Conservation (phyloP, 208 protist genomes). For the Herpetomonas muscarum region DNA sequence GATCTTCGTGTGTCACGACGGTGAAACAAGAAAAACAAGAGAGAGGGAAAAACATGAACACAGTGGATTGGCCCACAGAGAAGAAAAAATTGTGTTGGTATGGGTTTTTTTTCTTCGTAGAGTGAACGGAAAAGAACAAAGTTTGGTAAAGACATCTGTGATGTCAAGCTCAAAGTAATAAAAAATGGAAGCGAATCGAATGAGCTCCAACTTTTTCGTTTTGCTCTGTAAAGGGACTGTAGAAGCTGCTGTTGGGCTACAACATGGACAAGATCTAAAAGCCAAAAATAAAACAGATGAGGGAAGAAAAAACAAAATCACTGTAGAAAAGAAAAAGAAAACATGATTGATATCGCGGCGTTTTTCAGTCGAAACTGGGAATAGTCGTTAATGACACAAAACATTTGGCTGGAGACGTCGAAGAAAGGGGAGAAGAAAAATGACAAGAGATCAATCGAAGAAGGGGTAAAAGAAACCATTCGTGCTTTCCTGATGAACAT, state of each 20-base stretch:
- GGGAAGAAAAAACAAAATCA: not conserved
- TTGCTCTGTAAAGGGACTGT: too few relatives aligned
- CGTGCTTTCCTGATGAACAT: too few relatives aligned
- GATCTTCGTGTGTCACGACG: too few relatives aligned
- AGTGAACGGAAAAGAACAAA: not conserved
- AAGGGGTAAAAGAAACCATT: not conserved
- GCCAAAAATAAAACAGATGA: not conserved
- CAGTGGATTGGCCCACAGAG: not conserved
- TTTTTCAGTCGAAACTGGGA: too few relatives aligned
- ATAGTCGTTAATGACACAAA: not conserved
- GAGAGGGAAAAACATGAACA: not conserved
- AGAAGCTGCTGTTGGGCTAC: too few relatives aligned
- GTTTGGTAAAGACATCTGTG: too few relatives aligned
- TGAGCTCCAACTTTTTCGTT: not conserved
- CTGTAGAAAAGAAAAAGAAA: constrained; percentile 5
- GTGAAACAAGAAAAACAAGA: not conserved
- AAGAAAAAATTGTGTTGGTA: not conserved
- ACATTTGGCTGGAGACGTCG: not conserved
- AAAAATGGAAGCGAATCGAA: not conserved
- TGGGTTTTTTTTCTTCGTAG: not conserved
- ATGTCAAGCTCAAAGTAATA: too few relatives aligned
- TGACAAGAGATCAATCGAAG: not conserved
- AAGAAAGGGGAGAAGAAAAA: constrained; percentile 3
- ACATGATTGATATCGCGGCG: not conserved
- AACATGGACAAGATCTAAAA: too few relatives aligned